Conservation (phyloP, 1,284 basidiomycete genomes). For the Boletus hoseneyae region DNA sequence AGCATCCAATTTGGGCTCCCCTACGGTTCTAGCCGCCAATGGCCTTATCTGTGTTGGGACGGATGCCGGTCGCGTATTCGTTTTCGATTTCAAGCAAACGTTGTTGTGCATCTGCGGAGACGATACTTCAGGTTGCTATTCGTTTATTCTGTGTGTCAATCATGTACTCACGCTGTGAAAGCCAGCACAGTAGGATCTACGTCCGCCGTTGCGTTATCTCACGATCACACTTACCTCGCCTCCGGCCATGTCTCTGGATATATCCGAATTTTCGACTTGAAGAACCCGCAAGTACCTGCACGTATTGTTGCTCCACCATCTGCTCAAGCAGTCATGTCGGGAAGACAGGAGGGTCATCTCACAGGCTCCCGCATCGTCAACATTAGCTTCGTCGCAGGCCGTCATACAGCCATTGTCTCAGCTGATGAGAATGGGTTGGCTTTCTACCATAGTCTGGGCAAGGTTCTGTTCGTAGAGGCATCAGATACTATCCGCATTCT, state of each 20-base stretch:
- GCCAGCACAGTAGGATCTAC: constrained; percentile 73
- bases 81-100: constrained; percentile 91
- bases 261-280: constrained; percentile 85
- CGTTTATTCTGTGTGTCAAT: constrained; percentile 3
- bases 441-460: constrained; percentile 95
- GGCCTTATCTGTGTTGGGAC: constrained; percentile 92
- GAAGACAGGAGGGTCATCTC: constrained; percentile 92
- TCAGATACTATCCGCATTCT: constrained; percentile 93
- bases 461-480: constrained; percentile 93
- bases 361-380: constrained; percentile 81
- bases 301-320: constrained; percentile 75
- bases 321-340: constrained; percentile 64
- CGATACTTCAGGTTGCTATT: constrained; percentile 56
- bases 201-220: constrained; percentile 86
- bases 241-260: constrained; percentile 86
- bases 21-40: constrained; percentile 82
- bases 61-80: constrained; percentile 70
- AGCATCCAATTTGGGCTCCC: constrained; percentile 53
- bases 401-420: constrained; percentile 92
- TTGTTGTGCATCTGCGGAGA: constrained; percentile 76
- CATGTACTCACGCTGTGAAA: constrained; percentile 33
- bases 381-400: constrained; percentile 87
- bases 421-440: constrained; percentile 91
- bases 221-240: constrained; percentile 91
- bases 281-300: constrained; percentile 58